phyloP scores from a whole-genome alignment of 1,284 basidiomycete genomes.

The Boletus mariae region DNA sequence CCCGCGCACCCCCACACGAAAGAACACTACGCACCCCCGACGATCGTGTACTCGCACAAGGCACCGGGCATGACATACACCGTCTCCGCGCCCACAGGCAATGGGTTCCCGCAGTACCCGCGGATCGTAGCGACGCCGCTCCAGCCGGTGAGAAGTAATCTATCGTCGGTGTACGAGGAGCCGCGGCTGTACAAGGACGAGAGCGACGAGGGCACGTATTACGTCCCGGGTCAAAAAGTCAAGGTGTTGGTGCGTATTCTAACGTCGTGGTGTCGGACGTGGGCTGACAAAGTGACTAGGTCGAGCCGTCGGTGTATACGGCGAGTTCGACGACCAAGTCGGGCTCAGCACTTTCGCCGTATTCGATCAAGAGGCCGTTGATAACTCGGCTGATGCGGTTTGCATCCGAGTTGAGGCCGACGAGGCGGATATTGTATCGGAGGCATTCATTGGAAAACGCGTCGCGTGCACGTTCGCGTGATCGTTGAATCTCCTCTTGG shows the following conservation, averaged over 20 bases:
- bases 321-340: constrained; percentile 52
- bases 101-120: constrained; percentile 34
- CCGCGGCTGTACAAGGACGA: constrained; percentile 5
- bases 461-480: constrained; percentile 15
- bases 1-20: constrained; percentile 44
- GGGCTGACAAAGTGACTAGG: constrained; percentile 24
- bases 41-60: constrained; percentile 44
- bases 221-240: constrained; percentile 67
- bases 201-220: constrained; percentile 50
- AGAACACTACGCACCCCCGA: constrained; percentile 49
- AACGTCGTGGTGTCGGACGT: neutral
- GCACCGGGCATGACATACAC: constrained; percentile 50
- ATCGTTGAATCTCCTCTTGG: constrained; percentile 14
- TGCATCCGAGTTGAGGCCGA: constrained; percentile 38
- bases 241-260: constrained; percentile 59
- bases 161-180: constrained; percentile 34
- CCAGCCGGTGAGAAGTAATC: constrained; percentile 33
- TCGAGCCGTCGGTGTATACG: constrained; percentile 45
- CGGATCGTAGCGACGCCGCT: constrained; percentile 36
- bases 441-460: constrained; percentile 44
- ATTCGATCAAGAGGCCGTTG: constrained; percentile 44
- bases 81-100: constrained; percentile 48
- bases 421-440: constrained; percentile 35
- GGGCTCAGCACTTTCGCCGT: constrained; percentile 38
- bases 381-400: constrained; percentile 47